phyloP scores from a whole-genome alignment of 306 rosid genomes.

The Acacia melanoxylon region DNA sequence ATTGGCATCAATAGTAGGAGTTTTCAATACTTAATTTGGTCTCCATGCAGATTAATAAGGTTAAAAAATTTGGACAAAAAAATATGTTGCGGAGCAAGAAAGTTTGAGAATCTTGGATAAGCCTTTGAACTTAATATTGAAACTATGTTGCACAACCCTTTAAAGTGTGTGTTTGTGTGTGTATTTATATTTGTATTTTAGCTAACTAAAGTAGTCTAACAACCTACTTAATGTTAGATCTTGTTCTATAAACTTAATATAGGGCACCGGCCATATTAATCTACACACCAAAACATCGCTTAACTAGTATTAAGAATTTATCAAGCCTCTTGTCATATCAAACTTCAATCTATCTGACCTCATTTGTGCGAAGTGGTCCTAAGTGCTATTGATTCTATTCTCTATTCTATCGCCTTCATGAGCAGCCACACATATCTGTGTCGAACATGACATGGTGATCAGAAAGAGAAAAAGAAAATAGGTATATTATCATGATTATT shows the following conservation, averaged over 20 bases:
- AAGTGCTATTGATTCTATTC: not conserved
- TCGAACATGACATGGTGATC: not conserved
- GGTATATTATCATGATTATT: not conserved
- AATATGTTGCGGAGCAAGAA: not conserved
- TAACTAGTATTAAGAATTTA: not conserved
- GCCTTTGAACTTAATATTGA: not conserved
- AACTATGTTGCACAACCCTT: too few species aligned
- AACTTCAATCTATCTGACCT: not conserved
- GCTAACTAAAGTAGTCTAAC: too few species aligned
- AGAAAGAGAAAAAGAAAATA: too few species aligned
- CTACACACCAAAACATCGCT: not conserved
- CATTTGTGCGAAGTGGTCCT: not conserved
- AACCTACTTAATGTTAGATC: not conserved
- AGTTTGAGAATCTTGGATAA: not conserved
- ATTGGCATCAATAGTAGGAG: not conserved
- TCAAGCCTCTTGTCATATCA: not conserved
- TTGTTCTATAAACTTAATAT: too few species aligned
- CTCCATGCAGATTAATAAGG: not conserved
- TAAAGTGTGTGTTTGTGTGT: too few species aligned
- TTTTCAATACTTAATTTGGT: too few species aligned
- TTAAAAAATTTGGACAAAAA: not conserved
- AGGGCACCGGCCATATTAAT: not conserved
- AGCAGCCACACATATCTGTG: not conserved
- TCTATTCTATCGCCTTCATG: not conserved
- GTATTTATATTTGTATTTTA: too few species aligned